These are phyloP conservation scores for Pseudogymnoascus sp. DNA, from an alignment of 2,329 filamentous ascomycete species.

Conservation along the genomic window DNA sequence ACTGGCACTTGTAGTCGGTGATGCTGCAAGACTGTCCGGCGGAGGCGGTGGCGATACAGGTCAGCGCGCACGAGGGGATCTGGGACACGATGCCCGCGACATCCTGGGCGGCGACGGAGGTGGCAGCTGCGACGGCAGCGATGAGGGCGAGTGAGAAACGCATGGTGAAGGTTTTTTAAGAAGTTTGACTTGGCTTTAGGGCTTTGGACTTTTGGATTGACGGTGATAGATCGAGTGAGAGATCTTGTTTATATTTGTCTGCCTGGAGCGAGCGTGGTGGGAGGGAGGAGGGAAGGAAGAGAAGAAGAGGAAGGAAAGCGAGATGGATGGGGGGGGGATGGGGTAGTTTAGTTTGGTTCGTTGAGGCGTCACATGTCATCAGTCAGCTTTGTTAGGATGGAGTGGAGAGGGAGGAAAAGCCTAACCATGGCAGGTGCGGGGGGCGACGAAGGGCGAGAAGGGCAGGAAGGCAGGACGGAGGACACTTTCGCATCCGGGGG, in stretches of 20 bases:
- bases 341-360: background rate
- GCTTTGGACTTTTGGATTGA: conserved; percentile 1
- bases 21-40: background rate
- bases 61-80: conserved; percentile 3
- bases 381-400: background rate
- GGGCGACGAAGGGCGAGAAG: background rate
- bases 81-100: background rate
- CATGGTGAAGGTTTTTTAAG: background rate
- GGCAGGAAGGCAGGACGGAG: too few relatives aligned
- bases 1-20: background rate
- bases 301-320: background rate
- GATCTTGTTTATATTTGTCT: background rate
- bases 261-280: background rate
- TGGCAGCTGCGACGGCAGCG: background rate
- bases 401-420: background rate
- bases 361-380: background rate
- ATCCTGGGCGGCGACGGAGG: background rate
- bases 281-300: background rate
- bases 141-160: conserved; percentile 4
- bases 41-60: background rate
- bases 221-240: background rate
- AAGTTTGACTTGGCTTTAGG: background rate
- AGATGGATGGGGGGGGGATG: background rate
- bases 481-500: too few relatives aligned
- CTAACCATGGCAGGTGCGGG: conserved; percentile 2